These are phyloP conservation scores for Chaetothyriales sp. DNA, from an alignment of 2,329 filamentous ascomycete species.

Conservation along the genomic window DNA sequence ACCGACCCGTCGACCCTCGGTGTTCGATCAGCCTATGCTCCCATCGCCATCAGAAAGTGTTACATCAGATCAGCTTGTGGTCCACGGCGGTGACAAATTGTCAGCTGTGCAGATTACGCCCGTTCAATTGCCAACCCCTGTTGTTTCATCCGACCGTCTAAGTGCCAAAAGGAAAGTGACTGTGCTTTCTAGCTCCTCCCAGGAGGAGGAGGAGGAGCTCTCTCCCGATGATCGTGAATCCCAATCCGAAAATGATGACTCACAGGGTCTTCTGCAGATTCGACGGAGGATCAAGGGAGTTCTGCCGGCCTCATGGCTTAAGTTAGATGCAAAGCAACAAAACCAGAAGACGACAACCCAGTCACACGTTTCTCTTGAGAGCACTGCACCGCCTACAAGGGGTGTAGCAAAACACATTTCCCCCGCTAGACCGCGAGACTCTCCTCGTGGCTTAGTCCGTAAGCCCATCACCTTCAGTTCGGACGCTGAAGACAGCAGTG, in stretches of 20 bases:
- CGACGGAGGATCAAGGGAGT: constrained; percentile 34
- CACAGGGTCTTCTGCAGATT: constrained; percentile 21
- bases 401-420: constrained; percentile 13
- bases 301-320: constrained; percentile 33
- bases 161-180: constrained; percentile 10
- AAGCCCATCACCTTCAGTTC: not conserved
- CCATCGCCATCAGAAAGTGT: constrained; percentile 27
- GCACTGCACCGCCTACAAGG: constrained; percentile 3
- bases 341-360: constrained; percentile 3
- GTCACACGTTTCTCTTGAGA: constrained; percentile 6
- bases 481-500: constrained; percentile 2
- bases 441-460: not conserved
- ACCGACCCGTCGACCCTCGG: constrained; percentile 21
- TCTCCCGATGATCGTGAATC: constrained; percentile 5
- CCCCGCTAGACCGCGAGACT: too few relatives aligned
- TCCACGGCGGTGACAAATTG: not conserved
- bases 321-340: constrained; percentile 12
- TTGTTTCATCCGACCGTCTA: constrained; percentile 11
- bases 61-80: constrained; percentile 16
- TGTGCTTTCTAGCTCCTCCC: constrained; percentile 14
- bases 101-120: constrained; percentile 3
- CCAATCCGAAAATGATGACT: constrained; percentile 14
- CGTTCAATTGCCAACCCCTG: constrained; percentile 10
- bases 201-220: constrained; percentile 10
- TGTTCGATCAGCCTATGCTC: constrained; percentile 24